These are phyloP conservation scores for Asparagopsis taxiformis DNA, from an alignment of 31 red algal species.

Conservation along the genomic window DNA sequence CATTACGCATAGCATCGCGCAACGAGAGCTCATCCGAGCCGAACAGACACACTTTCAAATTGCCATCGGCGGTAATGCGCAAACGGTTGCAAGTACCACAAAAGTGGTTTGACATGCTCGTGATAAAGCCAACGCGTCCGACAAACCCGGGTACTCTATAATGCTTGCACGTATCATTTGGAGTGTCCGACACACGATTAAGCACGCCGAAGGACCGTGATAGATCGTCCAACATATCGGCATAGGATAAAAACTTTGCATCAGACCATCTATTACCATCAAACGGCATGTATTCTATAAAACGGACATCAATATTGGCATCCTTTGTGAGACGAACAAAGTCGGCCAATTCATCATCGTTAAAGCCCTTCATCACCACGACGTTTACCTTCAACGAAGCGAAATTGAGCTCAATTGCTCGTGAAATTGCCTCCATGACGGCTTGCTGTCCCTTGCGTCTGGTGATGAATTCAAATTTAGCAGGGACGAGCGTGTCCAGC, in stretches of 20 bases:
- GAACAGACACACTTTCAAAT: conserved; percentile 90
- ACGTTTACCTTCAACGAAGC: conserved; percentile 71
- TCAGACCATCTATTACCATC: conserved; percentile 80
- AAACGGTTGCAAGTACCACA: conserved; percentile 95
- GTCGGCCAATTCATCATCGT: conserved; percentile 62
- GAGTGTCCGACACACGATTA: conserved; percentile 15
- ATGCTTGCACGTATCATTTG: conserved; percentile 81
- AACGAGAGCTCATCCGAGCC: conserved; percentile 75
- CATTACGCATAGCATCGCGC: conserved; percentile 64
- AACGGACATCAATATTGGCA: conserved; percentile 60
- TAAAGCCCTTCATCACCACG: conserved; percentile 87
- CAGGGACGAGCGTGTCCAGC: conserved; percentile 73
- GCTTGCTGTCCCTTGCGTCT: conserved; percentile 39
- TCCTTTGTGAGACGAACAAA: conserved; percentile 59
- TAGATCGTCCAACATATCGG: conserved; percentile 63
- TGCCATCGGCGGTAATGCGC: conserved; percentile 88
- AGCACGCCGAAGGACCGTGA: conserved; percentile 25
- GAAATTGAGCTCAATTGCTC: conserved; percentile 35
- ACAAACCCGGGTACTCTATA: conserved; percentile 60
- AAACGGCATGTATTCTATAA: conserved; percentile 99
- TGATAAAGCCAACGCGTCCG: conserved; percentile 91
- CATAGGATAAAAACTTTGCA: conserved; percentile 72
- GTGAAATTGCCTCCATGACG: conserved; percentile 55
- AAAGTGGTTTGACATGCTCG: conserved; percentile 94
- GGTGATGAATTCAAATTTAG: conserved; percentile 73